Evolutionary conservation across 2,329 filamentous ascomycete genomes (phyloP), one percentile per base, ranked within the genome.

Genomic region (Fusarium guadeloupense): DNA sequence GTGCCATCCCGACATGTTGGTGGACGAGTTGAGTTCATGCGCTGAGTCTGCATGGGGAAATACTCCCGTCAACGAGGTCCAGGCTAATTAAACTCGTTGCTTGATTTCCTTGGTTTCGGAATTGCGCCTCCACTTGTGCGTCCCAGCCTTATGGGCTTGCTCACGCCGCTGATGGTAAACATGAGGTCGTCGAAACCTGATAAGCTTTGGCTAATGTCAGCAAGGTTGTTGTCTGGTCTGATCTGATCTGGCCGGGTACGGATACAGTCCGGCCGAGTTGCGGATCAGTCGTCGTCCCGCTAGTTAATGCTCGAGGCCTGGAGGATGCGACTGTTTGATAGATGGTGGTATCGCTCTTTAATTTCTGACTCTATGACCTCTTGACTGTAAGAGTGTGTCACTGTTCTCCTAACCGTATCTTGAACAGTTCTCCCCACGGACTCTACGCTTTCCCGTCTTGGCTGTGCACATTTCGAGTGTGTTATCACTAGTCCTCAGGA

Each of bases 71-170:
- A 14, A 33, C 23, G 14, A 19, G 19, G 28, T 30, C 35, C 44
- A 52, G 54, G 40, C 47, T 49, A 48, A 45, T 62, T 43, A 46
- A 55, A 57, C 48, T 28, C 41, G 25, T n/a, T 30, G 34, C 20
- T 45, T 41, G n/a, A 25, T 20, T 52, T 35, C 44, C 38, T 37
- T 57, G 42, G 41, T 57, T 40, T 61, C 50, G 52, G 54, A 54
- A 31, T 25, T 59, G 21, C 25, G 39, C 60, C 51, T 64, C 60
- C 60, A 57, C 60, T 61, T 37, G 30, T 23, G 37, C 28, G 34
- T 61, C 48, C 56, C 60, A 64, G 60, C 60, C 60, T 64, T 64
- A 44, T 60, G 54, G 59, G 31, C 40, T 54, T 20, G 6, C 12
- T 40, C 19, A 16, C 35, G 34, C 14, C 19, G n/a, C 31, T 26